Base-by-base conservation (phyloP, 176 grass and related monocot species). In the Raddia distichophylla region DNA sequence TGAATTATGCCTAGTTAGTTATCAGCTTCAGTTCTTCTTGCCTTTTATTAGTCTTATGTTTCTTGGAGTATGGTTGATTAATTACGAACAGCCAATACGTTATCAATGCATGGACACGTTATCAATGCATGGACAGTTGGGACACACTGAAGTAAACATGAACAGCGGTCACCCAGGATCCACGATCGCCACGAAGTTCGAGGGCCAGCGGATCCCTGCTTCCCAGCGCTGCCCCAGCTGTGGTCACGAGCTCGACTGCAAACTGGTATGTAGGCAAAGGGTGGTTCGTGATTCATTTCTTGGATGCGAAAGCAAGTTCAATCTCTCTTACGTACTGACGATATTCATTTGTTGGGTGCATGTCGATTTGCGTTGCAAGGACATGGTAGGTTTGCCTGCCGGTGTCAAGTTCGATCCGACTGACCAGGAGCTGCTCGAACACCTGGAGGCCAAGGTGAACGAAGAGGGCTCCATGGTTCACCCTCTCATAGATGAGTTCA, bases 361-460 rank as follows among this genome's bases (percentile, higher is more conserved):
- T 71, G 32, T 66, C 46, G 2, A 2, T 2, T 67, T 79, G 8
- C 6, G 15, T 54, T 40, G 17, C 61, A 82, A 82, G 87, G 81
- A 93, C 69, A 94, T 89, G 92, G 56, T 73, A 1, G 90, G 90
- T 42, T 72, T 98, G 74, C 95, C 95, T 2, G 92, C 92, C 2
- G 96, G 96, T 20, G 90, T 95, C 18, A 95, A 88, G 59, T 98
- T 98, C 4, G 93, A 98, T 83, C 96, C 95, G 18, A 91, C 90
- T 0, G 96, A 98, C 68, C 82, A 91, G 77, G 90, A 98, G 57
- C 76, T 98, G 82, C 78, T 98, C 40, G 87, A 98, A 63, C 93
- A 98, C 75, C 86, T 98, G 10, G 86, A 93, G 57, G 77, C 82
- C 0, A 86, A 95, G 89, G 93, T 92, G 54, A 82, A 77, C 59